Conservation (phyloP, 495 filamentous ascomycete genomes). For the Penicillium egyptiacum region DNA sequence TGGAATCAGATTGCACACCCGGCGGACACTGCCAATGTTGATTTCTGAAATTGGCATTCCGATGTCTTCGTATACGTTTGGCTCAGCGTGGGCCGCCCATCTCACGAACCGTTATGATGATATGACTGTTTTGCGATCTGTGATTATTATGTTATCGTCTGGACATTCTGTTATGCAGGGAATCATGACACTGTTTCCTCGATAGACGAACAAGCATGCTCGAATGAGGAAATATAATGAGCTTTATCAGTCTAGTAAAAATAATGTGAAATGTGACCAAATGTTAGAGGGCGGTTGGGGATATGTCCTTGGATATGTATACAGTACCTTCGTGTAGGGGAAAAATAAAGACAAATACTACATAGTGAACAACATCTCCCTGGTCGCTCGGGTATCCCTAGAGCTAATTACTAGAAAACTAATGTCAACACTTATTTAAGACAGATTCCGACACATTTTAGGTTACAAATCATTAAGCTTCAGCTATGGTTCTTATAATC, state of each 20-base stretch:
- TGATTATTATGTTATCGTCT: not conserved
- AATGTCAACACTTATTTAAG: not conserved
- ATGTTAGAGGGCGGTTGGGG: too few species aligned
- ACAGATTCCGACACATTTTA: not conserved
- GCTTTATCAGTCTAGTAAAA: not conserved
- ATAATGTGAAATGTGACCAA: not conserved
- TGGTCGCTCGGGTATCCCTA: not conserved
- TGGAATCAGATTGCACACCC: too few species aligned
- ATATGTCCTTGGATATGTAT: too few species aligned
- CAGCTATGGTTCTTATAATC: too few species aligned
- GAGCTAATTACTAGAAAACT: not conserved
- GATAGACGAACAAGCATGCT: not conserved
- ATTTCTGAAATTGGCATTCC: not conserved
- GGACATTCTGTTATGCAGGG: not conserved
- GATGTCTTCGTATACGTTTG: too few species aligned
- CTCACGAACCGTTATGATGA: constrained; percentile 7
- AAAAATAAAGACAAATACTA: not conserved
- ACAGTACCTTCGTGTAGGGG: not conserved
- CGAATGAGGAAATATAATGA: not conserved
- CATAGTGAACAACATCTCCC: not conserved
- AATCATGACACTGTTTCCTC: not conserved
- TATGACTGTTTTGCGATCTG: not conserved
- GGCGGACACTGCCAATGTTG: too few species aligned
- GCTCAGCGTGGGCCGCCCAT: not conserved
- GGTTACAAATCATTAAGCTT: too few species aligned